Evolutionary conservation across 257 asterid species (phyloP).

Genomic region (Nicotiana benthamiana): DNA sequence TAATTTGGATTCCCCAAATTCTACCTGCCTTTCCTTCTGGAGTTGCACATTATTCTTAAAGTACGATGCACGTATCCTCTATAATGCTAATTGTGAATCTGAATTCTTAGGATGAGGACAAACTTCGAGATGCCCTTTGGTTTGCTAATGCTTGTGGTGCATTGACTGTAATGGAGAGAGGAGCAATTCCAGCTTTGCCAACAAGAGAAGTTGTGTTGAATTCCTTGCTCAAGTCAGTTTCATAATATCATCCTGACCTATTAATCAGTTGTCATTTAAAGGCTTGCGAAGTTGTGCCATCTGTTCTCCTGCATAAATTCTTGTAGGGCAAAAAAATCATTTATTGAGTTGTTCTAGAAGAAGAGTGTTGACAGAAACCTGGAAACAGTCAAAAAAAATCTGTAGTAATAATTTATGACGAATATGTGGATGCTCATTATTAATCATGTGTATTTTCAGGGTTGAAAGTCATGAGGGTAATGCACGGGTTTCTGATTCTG

Average conservation of each 20-base stretch:
- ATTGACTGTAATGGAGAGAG: constrained; percentile 84
- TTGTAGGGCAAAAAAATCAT: not conserved
- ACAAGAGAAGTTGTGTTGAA: constrained; percentile 51
- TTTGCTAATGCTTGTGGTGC: constrained; percentile 96
- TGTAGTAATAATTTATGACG: not conserved
- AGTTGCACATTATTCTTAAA: not conserved
- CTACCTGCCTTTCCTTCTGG: not conserved
- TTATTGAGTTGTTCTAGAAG: not conserved
- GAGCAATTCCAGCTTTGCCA: constrained; percentile 97
- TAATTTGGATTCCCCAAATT: not conserved
- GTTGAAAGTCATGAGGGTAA: not conserved
- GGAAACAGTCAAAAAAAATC: not conserved
- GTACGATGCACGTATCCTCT: not conserved
- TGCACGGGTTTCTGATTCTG: not conserved
- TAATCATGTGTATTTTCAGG: not conserved
- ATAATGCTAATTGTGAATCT: not conserved
- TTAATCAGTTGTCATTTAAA: not conserved
- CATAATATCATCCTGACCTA: constrained; percentile 13
- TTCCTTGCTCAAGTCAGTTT: constrained; percentile 48
- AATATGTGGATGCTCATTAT: not conserved
- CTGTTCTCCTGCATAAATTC: not conserved
- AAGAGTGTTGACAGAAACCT: not conserved
- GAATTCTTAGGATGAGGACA: constrained; percentile 54
- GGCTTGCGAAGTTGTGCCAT: not conserved
- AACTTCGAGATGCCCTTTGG: constrained; percentile 64